Evolutionary conservation across 768 basidiomycete species (phyloP).

Genomic region (Lyophyllum shimeji): DNA sequence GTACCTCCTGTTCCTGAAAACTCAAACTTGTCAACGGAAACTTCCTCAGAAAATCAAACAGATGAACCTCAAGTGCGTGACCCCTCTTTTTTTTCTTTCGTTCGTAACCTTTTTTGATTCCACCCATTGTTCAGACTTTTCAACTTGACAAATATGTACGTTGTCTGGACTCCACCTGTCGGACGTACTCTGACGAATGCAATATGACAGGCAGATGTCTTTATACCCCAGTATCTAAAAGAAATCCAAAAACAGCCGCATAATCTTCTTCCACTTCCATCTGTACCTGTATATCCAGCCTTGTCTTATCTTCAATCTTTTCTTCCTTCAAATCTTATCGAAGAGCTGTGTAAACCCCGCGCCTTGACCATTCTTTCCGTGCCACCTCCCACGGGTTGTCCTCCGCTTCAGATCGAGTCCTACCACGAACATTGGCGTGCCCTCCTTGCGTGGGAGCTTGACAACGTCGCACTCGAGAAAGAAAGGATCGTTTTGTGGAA

Average conservation of each 20-base stretch:
- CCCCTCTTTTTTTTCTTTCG: neutral
- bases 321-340: constrained; percentile 36
- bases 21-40: constrained; percentile 6
- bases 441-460: constrained; percentile 46
- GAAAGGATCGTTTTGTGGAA: constrained; percentile 47
- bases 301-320: constrained; percentile 40
- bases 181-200: neutral
- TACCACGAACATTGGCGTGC: constrained; percentile 43
- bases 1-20: constrained; percentile 5
- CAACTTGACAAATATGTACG: constrained; percentile 48
- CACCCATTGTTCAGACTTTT: constrained; percentile 16
- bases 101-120: neutral
- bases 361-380: constrained; percentile 26
- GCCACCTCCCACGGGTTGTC: constrained; percentile 24
- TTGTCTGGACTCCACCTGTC: neutral
- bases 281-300: constrained; percentile 42
- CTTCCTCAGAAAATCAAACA: constrained; percentile 7
- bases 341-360: constrained; percentile 24
- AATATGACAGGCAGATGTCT: constrained; percentile 41
- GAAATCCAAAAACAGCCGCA: constrained; percentile 48
- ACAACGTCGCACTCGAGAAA: constrained; percentile 38
- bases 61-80: neutral
- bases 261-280: constrained; percentile 38
- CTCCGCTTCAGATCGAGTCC: constrained; percentile 25
- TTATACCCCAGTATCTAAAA: constrained; percentile 48